Evolutionary conservation across 129 eudicot genomes (phyloP).

Genomic region (Flaveria ramosissima): DNA sequence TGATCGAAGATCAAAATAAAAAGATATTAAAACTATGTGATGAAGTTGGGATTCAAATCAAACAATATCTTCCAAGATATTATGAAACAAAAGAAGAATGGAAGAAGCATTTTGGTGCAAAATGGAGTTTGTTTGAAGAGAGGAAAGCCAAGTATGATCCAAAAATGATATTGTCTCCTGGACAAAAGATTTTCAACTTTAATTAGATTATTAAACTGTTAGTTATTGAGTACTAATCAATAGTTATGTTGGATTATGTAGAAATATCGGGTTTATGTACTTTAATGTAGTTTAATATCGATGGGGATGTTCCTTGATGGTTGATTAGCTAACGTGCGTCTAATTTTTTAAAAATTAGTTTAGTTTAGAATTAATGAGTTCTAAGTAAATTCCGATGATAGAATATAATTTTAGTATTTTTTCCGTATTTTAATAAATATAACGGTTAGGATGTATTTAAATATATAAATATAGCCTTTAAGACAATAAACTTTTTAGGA

Average conservation of each 20-base stretch:
- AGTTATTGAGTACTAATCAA: no score
- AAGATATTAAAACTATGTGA: conserved; percentile 54
- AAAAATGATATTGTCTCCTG: conserved; percentile 75
- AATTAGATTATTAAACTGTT: not conserved
- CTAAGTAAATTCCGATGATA: no score
- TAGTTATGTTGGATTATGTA: not conserved
- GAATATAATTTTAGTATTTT: no score
- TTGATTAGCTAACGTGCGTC: no score
- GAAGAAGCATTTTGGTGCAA: conserved; percentile 75
- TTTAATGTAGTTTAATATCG: not conserved
- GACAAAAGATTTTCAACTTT: conserved; percentile 67
- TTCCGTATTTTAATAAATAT: not conserved
- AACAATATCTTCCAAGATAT: conserved; percentile 81
- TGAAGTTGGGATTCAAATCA: conserved; percentile 48
- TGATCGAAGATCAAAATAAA: conserved; percentile 56
- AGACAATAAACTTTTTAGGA: no score
- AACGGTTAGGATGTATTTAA: not conserved
- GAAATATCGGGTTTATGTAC: not conserved
- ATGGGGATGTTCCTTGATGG: no score
- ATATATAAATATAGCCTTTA: no score
- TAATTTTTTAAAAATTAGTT: no score
- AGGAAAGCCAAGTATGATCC: conserved; percentile 76
- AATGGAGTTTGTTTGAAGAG: conserved; percentile 61
- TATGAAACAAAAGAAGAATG: conserved; percentile 68
- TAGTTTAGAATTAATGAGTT: no score